Base-by-base conservation (phyloP, 2,329 filamentous ascomycete genomes). In the Penicillium olsonii region DNA sequence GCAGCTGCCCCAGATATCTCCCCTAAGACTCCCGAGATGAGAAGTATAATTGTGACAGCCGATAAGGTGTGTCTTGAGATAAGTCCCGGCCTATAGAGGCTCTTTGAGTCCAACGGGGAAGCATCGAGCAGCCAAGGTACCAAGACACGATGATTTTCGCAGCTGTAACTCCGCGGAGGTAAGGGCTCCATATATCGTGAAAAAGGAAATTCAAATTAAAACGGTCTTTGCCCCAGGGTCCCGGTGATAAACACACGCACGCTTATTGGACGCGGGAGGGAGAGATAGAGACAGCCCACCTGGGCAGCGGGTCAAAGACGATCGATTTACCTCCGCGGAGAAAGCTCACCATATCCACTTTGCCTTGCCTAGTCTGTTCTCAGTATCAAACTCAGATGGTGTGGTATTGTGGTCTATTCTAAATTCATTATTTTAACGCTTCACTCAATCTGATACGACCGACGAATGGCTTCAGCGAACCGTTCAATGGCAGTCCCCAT, bases 201-300 rank as follows among this genome's bases (percentile, higher is more conserved):
- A 26, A 42, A 11, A 35, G 39, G 22, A 24, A 37, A 39, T 24
- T 37, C 41, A 24, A 27, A 39, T 24, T 37, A 37, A 24, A 27
- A 42, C 17, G 29, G 26, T 44, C n/a, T 31, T 27, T 15, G n/a
- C 40, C 35, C 22, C 19, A 46, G 15, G 14, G 24, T 42, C 31
- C 24, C 39, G 41, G 19, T 24, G 62, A 64, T 64, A 63, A 62
- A 54, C 55, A n/a, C 19, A 17, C 15, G 50, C 34, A 20, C 26
- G 53, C 53, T 58, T 45, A 65, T 65, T 64, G 62, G 62, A 51
- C 38, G 39, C 29, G 15, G 15, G 27, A 15, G 45, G 48, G 55
- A 60, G 55, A 60, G 57, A 40, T 22, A 54, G 24, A 19, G 19
- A 18, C 12, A n/a, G n/a, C n/a, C n/a, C n/a, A n/a, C n/a, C 10